A percentile compares a stretch with the other conserved stretches of the same genome.
These are phyloP conservation scores for Haplosporangium gracile DNA, from an alignment of 192 early-diverging fungal genomes.

Conservation along the genomic window DNA sequence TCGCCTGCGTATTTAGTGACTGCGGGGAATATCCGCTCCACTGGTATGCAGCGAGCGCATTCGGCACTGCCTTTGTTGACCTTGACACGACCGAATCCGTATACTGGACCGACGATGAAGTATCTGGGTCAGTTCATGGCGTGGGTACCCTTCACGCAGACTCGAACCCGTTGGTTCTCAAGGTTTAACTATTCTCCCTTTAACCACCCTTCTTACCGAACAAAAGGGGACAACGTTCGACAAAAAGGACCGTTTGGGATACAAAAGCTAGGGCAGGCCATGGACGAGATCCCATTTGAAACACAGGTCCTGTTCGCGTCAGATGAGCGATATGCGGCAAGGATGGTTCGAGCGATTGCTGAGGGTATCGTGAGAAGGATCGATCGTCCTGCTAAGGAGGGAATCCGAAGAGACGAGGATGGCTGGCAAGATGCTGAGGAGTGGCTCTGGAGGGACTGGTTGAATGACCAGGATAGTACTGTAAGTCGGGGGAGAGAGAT, in stretches of 20 bases:
- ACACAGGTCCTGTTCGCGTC: constrained; percentile 27
- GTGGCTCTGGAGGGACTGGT: constrained; percentile 45
- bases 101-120: constrained; percentile 20
- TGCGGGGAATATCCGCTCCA: not conserved
- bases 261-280: not conserved
- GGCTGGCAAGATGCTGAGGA: constrained; percentile 34
- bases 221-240: not conserved
- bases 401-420: constrained; percentile 24
- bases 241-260: not conserved
- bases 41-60: not conserved
- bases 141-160: constrained; percentile 8
- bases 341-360: constrained; percentile 25
- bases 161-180: constrained; percentile 7
- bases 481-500: constrained; percentile 1
- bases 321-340: constrained; percentile 25
- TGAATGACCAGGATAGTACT: constrained; percentile 41
- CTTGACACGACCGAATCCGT: constrained; percentile 21
- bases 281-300: constrained; percentile 16
- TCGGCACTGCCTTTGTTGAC: not conserved
- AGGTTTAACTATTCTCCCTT: not conserved
- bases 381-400: not conserved
- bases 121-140: constrained; percentile 22
- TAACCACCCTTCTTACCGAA: not conserved
- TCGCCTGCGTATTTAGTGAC: not conserved
- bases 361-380: constrained; percentile 15